Evolutionary conservation across 305 asterid species (phyloP).

Genomic region (Withania somnifera): DNA sequence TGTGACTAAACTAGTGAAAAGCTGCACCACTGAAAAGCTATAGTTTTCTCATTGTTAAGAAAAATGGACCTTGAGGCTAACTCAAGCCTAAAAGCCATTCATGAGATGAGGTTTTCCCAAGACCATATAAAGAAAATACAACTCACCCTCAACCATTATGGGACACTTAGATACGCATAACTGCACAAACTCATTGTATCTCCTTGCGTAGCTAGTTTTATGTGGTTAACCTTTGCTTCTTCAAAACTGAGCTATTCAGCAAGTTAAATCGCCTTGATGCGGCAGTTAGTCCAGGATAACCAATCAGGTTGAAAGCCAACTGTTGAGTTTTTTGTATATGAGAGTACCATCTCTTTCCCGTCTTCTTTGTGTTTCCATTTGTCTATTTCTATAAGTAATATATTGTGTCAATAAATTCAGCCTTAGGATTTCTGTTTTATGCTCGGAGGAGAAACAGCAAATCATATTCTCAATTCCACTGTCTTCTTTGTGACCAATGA

Average conservation of each 20-base stretch:
- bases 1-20: background rate
- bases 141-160: background rate
- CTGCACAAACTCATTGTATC: background rate
- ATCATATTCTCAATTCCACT: background rate
- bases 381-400: background rate
- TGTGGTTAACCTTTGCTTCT: background rate
- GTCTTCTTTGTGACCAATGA: background rate
- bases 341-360: background rate
- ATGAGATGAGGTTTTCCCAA: background rate
- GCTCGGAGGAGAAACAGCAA: background rate
- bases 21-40: background rate
- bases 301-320: background rate
- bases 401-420: background rate
- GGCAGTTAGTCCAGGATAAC: background rate
- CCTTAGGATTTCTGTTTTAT: background rate
- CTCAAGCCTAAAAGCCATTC: background rate
- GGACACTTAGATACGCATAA: background rate
- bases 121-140: background rate
- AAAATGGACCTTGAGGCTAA: background rate
- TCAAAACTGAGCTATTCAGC: background rate
- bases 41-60: background rate
- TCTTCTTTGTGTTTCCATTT: background rate
- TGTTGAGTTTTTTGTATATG: background rate
- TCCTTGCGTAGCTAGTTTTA: background rate
- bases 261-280: background rate